Conservation (phyloP, 2,329 filamentous ascomycete species). For the Ceratocystis eucalypticola region DNA sequence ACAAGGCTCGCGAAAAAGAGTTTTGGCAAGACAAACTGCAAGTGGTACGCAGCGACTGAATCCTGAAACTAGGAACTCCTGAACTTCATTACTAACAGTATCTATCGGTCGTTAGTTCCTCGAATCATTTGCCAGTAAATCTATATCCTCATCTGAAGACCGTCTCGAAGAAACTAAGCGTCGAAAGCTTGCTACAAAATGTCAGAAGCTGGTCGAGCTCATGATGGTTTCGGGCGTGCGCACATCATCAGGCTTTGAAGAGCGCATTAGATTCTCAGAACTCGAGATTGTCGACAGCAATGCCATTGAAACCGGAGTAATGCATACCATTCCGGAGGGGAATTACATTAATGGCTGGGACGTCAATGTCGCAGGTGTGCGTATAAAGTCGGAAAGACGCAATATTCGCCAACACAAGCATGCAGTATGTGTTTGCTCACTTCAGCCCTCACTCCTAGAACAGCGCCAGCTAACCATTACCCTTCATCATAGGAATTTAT, state of each 20-base stretch:
- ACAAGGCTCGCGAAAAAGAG: slow-evolving; percentile 94
- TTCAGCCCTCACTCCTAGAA: neutral
- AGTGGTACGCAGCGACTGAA: slow-evolving; percentile 46
- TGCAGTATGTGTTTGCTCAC: slow-evolving; percentile 46
- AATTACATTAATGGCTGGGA: slow-evolving; percentile 94
- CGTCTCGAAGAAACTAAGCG: slow-evolving; percentile 92
- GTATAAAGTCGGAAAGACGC: slow-evolving; percentile 66
- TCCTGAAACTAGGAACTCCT: neutral
- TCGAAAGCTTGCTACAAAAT: slow-evolving; percentile 80
- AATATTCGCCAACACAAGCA: slow-evolving; percentile 85
- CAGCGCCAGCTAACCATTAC: neutral
- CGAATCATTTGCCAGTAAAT: slow-evolving; percentile 92
- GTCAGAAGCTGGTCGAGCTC: slow-evolving; percentile 87
- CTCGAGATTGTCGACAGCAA: slow-evolving; percentile 91
- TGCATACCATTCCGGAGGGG: slow-evolving; percentile 78
- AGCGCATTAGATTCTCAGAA: slow-evolving; percentile 90
- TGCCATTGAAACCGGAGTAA: slow-evolving; percentile 78
- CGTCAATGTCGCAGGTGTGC: slow-evolving; percentile 83
- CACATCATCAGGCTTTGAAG: slow-evolving; percentile 92
- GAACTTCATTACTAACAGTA: neutral
- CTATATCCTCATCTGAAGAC: slow-evolving; percentile 94
- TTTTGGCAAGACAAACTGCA: slow-evolving; percentile 99
- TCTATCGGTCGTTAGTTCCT: slow-evolving; percentile 54
- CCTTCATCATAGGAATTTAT: slow-evolving; percentile 60
- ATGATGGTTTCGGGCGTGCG: slow-evolving; percentile 99